Conservation (phyloP, 768 basidiomycete genomes). For the Neoboletus subvelutipes region DNA sequence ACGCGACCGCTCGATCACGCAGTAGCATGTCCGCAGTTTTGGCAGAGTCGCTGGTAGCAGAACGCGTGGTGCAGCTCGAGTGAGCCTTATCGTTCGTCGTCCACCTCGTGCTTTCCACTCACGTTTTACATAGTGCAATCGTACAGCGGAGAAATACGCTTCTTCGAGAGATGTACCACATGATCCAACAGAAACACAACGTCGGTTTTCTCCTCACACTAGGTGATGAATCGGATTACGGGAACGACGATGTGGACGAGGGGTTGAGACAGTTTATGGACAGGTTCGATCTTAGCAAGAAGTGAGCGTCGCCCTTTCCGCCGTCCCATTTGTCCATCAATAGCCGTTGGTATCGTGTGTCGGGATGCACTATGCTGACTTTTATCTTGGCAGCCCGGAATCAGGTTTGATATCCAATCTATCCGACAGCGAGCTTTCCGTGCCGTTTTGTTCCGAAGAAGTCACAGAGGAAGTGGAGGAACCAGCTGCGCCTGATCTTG, state of each 20-base stretch:
- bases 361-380: slow-evolving; percentile 8
- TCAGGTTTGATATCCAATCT: slow-evolving; percentile 42
- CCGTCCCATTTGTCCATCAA: background rate
- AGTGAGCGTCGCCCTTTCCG: slow-evolving; percentile 37
- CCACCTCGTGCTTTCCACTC: background rate
- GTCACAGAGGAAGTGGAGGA: slow-evolving; percentile 8
- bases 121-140: slow-evolving; percentile 48
- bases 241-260: slow-evolving; percentile 35
- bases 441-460: slow-evolving; percentile 17
- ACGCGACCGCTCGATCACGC: slow-evolving; percentile 2
- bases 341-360: slow-evolving; percentile 1
- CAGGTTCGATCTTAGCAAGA: slow-evolving; percentile 52
- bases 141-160: slow-evolving; percentile 65
- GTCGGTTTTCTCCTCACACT: slow-evolving; percentile 40
- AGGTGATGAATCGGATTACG: slow-evolving; percentile 39
- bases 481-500: slow-evolving; percentile 19
- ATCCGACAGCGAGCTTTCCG: slow-evolving; percentile 31
- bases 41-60: slow-evolving; percentile 37
- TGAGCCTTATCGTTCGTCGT: slow-evolving; percentile 16
- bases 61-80: slow-evolving; percentile 36
- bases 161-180: slow-evolving; percentile 66
- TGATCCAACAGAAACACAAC: slow-evolving; percentile 56
- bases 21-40: slow-evolving; percentile 26
- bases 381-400: slow-evolving; percentile 35
- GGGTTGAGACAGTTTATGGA: slow-evolving; percentile 51